Base-by-base conservation (phyloP, 1,139 yeast species). In the Keqinozyma sinolaborantium region DNA sequence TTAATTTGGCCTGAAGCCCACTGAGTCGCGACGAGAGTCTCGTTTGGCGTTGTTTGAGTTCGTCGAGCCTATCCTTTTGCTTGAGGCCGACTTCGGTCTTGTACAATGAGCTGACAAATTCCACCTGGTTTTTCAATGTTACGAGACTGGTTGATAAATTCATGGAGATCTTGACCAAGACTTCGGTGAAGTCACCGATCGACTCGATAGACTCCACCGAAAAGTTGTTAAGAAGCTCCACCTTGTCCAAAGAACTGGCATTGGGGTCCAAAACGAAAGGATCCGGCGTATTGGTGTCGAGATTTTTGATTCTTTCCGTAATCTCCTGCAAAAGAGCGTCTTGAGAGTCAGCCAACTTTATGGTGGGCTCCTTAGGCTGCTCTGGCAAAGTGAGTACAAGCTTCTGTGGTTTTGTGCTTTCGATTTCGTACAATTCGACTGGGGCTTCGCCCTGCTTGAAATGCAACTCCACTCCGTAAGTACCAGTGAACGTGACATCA, bases 81-180 rank as follows among this genome's bases (percentile, higher is more conserved):
- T 40, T 34, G 5, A 34, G 37, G 8, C 36, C 37, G 7, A 30
- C 14, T 18, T 27, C 33, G 4, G 35, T 24, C 2, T 32, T 23
- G 5, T 31, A 28, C 8, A 44, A 42, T n/a, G 33, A 36, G 11
- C 36, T 40, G 32, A 51, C 40, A 3, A 38, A 36, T 5, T 45
- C 41, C 4, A 57, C 35, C 40, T 61, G 66, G 16, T 40, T 32
- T 24, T 51, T 52, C 25, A 64, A 39, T 25, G 50, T 50, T 11
- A 45, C 45, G 13, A 58, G 26, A 34, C 54, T 53, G 7, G 51
- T 34, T 3, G 44, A 33, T 4, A 59, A 31, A 33, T 59, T 48
- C 20, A 51, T 40, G 32, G 48, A 47, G 21, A 60, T 38, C 30
- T 56, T 54, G 10, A 61, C 39, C 2, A 53, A 45, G 19, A 45